Base-by-base conservation (phyloP, 305 asterid genomes). In the Solanum hybrid region DNA sequence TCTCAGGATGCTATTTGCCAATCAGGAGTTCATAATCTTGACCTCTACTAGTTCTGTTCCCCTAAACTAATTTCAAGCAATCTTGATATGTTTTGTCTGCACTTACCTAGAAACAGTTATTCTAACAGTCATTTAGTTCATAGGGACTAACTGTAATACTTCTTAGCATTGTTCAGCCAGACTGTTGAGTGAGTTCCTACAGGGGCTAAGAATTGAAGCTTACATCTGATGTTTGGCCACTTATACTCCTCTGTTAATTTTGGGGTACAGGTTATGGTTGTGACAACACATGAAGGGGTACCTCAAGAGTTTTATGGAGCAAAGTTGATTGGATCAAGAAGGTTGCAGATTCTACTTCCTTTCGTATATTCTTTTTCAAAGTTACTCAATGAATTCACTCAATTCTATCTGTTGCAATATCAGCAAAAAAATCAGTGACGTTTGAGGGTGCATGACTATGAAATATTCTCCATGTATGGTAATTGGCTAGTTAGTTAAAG, bases 251-350 rank as follows among this genome's bases (percentile, higher is more conserved):
- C 31, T 90, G 77, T 79, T 87, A 89, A 79, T 56, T 90, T 71
- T 72, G 42, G 84, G 90, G 81, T 92, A 91, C 91, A 98, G 99
- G 99, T 98, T 87, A 93, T 98, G 99, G 99, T 96, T 73, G 98
- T 98, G 91, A 98, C 99, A 32, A 98, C 99, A 12, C 99, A 96
- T 88, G 99, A 98, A 95, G 99, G 99, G 88, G 98, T 95, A 82
- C 99, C 99, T 4, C 89, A 95, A 86, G 99, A 98, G 90, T 96
- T 98, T 93, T 93, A 98, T 73, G 99, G 99, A 92, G 99, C 99
- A 91, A 95, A 95, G 84, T 80, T 96, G 91, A 94, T 98, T 51
- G 99, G 99, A 92, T 98, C 99, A 22, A 91, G 93, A 91, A 98
- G 99, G 99, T 97, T 86, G 78, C 79, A 36, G 60, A 80, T 80